Evolutionary conservation across 2,329 filamentous ascomycete species (phyloP), one percentile per base, ranked within the genome.

Genomic region (Hypoxylon sp.): DNA sequence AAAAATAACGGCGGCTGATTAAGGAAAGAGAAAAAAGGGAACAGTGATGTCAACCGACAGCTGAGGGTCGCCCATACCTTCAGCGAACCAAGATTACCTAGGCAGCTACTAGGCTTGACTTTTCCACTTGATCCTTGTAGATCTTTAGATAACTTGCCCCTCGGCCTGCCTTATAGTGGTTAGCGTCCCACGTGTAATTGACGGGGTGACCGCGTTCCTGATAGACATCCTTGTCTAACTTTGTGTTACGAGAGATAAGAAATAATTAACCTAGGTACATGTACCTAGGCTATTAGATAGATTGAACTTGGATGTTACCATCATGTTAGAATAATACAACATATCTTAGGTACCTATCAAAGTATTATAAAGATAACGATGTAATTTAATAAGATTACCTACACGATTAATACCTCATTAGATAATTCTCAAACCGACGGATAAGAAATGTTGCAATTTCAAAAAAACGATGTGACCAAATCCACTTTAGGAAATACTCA

Each of bases 11-110:
- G 48, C 38, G 34, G 52, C 58, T 62, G 21, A 59, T 60, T 36
- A 45, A 49, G 52, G 51, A 55, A 56, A 52, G n/a, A 32, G 51
- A 66, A 56, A 50, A 52, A 59, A 14, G n/a, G 34, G 63, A 48
- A 45, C 52, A 38, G 57, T 70, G 65, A 70, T 66, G 68, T 70
- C 68, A 43, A 43, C 38, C 38, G n/a, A 68, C 57, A 65, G 34
- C 60, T 66, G 43, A 63, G 55, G 43, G 19, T 61, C 23, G 49
- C 62, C 61, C 36, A 25, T 48, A 48, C 52, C 53, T 51, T 48
- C 53, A 59, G 53, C 14, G 17, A 30, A 30, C 45, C 32, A 14
- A 30, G 48, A 43, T 49, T 19, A 9, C 28, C 6, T 30, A 30
- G 28, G 28, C 28, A 1, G 28, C 4, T 30, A 30, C 28, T 30